Base-by-base conservation (phyloP, 1,139 yeast species). In the Geotrichum restrictum region DNA sequence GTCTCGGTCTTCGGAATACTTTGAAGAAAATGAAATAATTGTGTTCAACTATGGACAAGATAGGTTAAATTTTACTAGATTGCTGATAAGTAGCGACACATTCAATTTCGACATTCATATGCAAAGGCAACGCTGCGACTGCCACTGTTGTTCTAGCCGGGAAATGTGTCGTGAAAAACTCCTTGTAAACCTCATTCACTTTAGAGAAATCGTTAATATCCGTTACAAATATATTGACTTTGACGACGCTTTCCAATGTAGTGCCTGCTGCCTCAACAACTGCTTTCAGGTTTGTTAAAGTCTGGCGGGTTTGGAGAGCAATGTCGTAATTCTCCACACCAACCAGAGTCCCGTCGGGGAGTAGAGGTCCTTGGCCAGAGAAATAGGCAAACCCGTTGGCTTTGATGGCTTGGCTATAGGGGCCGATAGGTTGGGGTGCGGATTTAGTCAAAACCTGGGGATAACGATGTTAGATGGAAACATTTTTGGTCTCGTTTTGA, bases 141-240 rank as follows among this genome's bases (percentile, higher is more conserved):
- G 96, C 96, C 60, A 89, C 94, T 76, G 96, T 88, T 1, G 96
- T 85, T 78, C 98, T 86, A 34, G 97, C 96, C 51, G 98, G 97
- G 72, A 85, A 85, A 76, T 87, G 95, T 54, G 74, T 77, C 66
- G 70, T 75, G 74, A 91, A 89, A 73, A 85, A 86, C 71, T 85
- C 83, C 58, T 80, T 82, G 72, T 89, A 91, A 51, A 87, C 94
- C 60, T 77, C 78, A 73, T 91, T 91, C 75, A 91, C 86, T 60
- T 81, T 85, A 56, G 78, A 85, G 65, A 89, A 91, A 68, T 85
- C 80, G 63, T 75, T 73, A 83, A 91, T 91, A 70, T 91, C 96
- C 54, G 95, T 84, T 70, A 91, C 80, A 76, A 87, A 91, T 59
- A 88, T 79, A 69, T 84, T 88, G 64, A 87, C 85, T 76, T 89